These are phyloP conservation scores for Chlamydomonas asymmetrica DNA, from an alignment of 139 green algal species.

Conservation along the genomic window DNA sequence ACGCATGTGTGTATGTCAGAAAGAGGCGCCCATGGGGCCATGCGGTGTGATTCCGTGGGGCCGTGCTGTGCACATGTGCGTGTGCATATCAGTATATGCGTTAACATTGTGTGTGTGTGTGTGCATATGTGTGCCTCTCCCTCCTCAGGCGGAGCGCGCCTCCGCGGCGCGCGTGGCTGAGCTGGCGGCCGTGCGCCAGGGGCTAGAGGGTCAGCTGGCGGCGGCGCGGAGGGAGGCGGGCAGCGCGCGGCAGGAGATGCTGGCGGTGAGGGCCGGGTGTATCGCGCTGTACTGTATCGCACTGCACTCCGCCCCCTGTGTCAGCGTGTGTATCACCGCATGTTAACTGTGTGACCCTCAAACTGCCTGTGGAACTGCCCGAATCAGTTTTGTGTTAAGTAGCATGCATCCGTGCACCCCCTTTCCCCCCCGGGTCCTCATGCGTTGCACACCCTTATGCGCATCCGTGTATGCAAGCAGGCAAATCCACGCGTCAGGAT, in stretches of 20 bases:
- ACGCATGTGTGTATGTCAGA: no score
- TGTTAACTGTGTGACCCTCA: no score
- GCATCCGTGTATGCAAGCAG: neutral
- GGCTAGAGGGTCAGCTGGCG: slow-evolving; percentile 19
- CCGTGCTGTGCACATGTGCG: neutral
- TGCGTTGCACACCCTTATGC: no score
- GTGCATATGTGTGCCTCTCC: neutral
- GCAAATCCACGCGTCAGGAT: no score
- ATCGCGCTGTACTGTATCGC: no score
- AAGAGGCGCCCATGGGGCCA: neutral
- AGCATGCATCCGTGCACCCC: no score
- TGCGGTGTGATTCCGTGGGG: neutral
- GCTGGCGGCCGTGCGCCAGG: slow-evolving; percentile 27
- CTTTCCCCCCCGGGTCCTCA: no score
- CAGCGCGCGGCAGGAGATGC: slow-evolving; percentile 7
- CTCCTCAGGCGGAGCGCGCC: slow-evolving; percentile 1
- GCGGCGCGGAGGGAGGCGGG: slow-evolving; percentile 23
- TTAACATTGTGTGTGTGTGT: neutral
- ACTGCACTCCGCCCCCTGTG: no score
- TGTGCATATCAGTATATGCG: neutral
- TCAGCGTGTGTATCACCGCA: no score
- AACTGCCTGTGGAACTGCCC: no score
- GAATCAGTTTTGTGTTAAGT: no score
- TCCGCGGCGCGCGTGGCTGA: slow-evolving; percentile 13
- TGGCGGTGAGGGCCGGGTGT: neutral